These are phyloP conservation scores for Neonectria neomacrospora DNA, from an alignment of 2,329 filamentous ascomycete species.

Conservation along the genomic window DNA sequence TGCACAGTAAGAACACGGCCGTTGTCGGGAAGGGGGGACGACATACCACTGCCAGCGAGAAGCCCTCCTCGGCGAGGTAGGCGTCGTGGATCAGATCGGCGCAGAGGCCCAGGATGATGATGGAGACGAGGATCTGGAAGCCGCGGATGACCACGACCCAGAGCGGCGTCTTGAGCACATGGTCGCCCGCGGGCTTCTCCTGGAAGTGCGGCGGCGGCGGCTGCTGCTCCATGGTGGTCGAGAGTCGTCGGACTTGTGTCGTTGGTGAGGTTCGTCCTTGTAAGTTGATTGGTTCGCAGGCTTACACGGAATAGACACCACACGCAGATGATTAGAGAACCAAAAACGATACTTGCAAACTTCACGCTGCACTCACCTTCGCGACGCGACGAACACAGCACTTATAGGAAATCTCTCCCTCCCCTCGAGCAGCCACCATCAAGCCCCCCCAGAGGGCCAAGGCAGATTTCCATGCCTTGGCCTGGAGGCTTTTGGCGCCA, in stretches of 20 bases:
- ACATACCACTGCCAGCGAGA: conserved; percentile 38
- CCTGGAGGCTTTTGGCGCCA: conserved; percentile 11
- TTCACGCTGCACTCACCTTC: not conserved
- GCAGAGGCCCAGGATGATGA: conserved; percentile 57
- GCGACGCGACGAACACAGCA: not conserved
- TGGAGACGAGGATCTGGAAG: conserved; percentile 54
- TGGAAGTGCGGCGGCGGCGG: conserved; percentile 13
- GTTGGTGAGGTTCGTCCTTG: not conserved
- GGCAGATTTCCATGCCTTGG: conserved; percentile 39
- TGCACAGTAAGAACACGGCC: conserved; percentile 41
- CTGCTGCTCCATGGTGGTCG: conserved; percentile 32
- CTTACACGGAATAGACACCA: not conserved
- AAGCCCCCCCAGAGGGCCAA: conserved; percentile 31
- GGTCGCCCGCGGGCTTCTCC: conserved; percentile 25
- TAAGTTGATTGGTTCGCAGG: conserved; percentile 16
- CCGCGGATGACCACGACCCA: conserved; percentile 57
- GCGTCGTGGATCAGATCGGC: conserved; percentile 52
- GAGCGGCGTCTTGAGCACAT: conserved; percentile 54
- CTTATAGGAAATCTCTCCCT: conserved; percentile 2
- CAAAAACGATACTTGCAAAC: not conserved
- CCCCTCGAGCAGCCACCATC: conserved; percentile 1
- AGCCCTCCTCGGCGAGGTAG: conserved; percentile 33
- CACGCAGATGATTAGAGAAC: not conserved
- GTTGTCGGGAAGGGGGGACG: too few relatives aligned
- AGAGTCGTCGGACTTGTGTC: not conserved